These are phyloP conservation scores for Cubamyces lactineus DNA, from an alignment of 768 basidiomycete genomes.

Conservation along the genomic window DNA sequence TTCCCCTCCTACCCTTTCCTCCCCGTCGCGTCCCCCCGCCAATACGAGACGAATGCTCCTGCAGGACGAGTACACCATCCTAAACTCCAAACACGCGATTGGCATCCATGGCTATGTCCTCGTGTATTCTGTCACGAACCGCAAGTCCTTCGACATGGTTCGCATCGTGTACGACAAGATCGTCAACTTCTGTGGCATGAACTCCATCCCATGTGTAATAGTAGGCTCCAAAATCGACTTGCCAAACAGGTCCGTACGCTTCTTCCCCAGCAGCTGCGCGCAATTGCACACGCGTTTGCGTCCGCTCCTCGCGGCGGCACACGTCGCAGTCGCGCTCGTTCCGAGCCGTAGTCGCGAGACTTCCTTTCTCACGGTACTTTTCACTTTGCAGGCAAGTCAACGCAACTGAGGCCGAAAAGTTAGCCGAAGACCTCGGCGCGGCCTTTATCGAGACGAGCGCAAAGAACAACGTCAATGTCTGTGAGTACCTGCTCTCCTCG, in stretches of 20 bases:
- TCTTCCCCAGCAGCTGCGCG: not conserved
- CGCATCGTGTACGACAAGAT: conserved; percentile 94
- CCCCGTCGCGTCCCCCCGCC: conserved; percentile 18
- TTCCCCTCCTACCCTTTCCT: conserved; percentile 12
- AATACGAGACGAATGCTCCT: not conserved
- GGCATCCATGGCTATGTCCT: conserved; percentile 97
- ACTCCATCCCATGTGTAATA: conserved; percentile 89
- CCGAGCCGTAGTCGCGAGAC: conserved; percentile 27
- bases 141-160: conserved; percentile 93
- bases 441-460: conserved; percentile 91
- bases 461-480: conserved; percentile 83
- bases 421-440: conserved; percentile 73
- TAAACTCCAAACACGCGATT: conserved; percentile 92
- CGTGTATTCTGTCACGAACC: conserved; percentile 91
- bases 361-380: conserved; percentile 40
- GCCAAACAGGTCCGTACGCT: conserved; percentile 59
- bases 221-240: conserved; percentile 94
- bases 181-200: conserved; percentile 80
- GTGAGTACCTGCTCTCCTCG: conserved; percentile 53
- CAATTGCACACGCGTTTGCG: conserved; percentile 10
- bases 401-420: conserved; percentile 68
- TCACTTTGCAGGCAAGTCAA: conserved; percentile 64
- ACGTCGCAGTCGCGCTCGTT: not conserved
- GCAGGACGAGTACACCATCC: conserved; percentile 94
- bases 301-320: not conserved